Percentiles rank a stretch among this genome's conserved stretches.
These are phyloP conservation scores for Geotrichum carabidarum DNA, from an alignment of 1,139 yeast genomes.

Conservation along the genomic window DNA sequence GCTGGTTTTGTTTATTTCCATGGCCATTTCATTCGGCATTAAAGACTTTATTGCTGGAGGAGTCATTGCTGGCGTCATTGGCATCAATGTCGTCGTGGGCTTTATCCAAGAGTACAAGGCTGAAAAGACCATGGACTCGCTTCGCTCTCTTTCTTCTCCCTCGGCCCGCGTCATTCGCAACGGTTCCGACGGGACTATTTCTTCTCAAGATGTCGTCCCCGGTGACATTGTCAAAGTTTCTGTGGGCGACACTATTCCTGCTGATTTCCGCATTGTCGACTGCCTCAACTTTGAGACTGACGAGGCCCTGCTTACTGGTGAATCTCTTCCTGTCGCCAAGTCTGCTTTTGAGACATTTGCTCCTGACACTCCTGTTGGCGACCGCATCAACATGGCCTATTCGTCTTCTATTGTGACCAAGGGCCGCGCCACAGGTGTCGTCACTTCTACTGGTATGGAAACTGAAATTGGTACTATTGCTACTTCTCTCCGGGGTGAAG, in stretches of 20 bases:
- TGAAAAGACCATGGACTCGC: conserved; percentile 75
- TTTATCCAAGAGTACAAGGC: conserved; percentile 68
- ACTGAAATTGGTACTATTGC: conserved; percentile 82
- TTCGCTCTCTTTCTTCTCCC: conserved; percentile 64
- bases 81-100: conserved; percentile 64
- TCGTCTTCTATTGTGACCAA: conserved; percentile 68
- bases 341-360: conserved; percentile 44
- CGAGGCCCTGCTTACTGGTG: conserved; percentile 77
- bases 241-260: conserved; percentile 78
- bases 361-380: conserved; percentile 62
- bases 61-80: conserved; percentile 67
- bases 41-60: conserved; percentile 82
- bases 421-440: conserved; percentile 73
- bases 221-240: conserved; percentile 65
- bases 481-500: conserved; percentile 48
- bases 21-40: conserved; percentile 71
- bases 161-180: conserved; percentile 64
- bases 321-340: conserved; percentile 67
- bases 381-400: conserved; percentile 67
- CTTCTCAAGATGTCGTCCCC: conserved; percentile 68
- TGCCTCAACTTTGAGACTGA: conserved; percentile 70
- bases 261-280: conserved; percentile 61
- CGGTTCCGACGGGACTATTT: conserved; percentile 55
- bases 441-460: conserved; percentile 55
- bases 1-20: conserved; percentile 66